phyloP scores from a whole-genome alignment of 1,284 basidiomycete species.

The Peniophora sp. region DNA sequence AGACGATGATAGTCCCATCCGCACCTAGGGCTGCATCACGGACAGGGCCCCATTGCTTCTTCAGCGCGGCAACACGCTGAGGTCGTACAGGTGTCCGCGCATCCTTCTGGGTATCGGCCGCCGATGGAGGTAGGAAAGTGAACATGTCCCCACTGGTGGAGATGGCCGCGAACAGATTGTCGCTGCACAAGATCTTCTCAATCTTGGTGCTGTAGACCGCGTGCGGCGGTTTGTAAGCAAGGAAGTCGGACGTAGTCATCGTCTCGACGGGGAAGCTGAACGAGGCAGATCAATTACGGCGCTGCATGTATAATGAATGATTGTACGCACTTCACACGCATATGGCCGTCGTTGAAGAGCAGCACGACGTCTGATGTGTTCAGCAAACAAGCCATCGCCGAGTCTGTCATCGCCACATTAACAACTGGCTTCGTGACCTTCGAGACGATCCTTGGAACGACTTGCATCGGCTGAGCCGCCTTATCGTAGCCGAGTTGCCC shows the following conservation, averaged over 20 bases:
- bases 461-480: conserved; percentile 68
- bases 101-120: conserved; percentile 16
- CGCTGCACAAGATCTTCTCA: conserved; percentile 75
- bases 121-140: conserved; percentile 57
- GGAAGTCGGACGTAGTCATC: conserved; percentile 23
- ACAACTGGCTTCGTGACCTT: conserved; percentile 66
- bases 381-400: conserved; percentile 75
- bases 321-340: conserved; percentile 61
- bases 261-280: conserved; percentile 59
- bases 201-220: conserved; percentile 66
- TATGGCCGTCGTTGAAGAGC: conserved; percentile 70
- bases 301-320: conserved; percentile 20
- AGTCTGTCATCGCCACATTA: conserved; percentile 69
- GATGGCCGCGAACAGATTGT: conserved; percentile 80
- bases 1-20: conserved; percentile 87
- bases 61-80: conserved; percentile 86
- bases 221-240: conserved; percentile 75
- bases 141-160: conserved; percentile 90
- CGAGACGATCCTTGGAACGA: conserved; percentile 78
- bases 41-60: conserved; percentile 83
- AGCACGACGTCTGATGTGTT: conserved; percentile 75
- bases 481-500: conserved; percentile 89
- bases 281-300: conserved; percentile 47
- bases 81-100: conserved; percentile 52
- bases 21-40: conserved; percentile 84